These are phyloP conservation scores for Diaporthe destruens DNA, from an alignment of 2,329 filamentous ascomycete genomes.

Conservation along the genomic window DNA sequence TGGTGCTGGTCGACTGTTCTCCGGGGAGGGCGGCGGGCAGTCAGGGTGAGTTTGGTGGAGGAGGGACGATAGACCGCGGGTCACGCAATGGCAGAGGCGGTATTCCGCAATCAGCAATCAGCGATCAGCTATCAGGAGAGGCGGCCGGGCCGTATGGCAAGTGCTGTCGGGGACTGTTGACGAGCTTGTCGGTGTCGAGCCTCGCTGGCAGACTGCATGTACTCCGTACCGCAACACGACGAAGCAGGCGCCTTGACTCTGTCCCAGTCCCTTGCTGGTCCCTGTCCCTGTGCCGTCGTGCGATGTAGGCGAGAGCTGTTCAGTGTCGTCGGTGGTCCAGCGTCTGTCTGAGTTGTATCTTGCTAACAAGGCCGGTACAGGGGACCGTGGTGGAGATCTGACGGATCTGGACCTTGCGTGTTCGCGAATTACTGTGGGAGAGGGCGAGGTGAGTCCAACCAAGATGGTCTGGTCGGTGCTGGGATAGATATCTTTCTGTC, in stretches of 20 bases:
- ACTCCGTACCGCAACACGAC: background rate
- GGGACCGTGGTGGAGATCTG: slow-evolving; percentile 15
- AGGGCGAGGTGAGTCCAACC: slow-evolving; percentile 21
- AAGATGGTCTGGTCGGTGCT: slow-evolving; percentile 27
- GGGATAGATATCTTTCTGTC: background rate
- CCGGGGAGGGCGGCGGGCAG: background rate
- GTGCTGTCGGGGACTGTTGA: background rate
- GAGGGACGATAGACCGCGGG: slow-evolving; percentile 4
- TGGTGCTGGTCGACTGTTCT: slow-evolving; percentile 1
- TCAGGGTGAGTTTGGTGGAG: background rate
- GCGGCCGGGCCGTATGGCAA: slow-evolving; percentile 9
- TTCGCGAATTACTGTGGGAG: slow-evolving; percentile 17
- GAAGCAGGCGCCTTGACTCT: slow-evolving; percentile 8
- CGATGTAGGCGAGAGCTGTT: slow-evolving; percentile 19
- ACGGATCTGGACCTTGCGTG: background rate
- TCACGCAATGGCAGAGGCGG: slow-evolving; percentile 39
- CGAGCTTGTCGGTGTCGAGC: slow-evolving; percentile 3
- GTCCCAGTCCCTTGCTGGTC: slow-evolving; percentile 5
- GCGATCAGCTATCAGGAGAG: slow-evolving; percentile 19
- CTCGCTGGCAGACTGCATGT: background rate
- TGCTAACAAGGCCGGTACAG: background rate
- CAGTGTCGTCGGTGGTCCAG: background rate
- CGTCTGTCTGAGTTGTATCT: background rate
- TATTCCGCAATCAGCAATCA: slow-evolving; percentile 38
- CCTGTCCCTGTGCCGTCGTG: background rate